phyloP scores from a whole-genome alignment of 2,329 filamentous ascomycete genomes.

The Dactylellina haptotyla region DNA sequence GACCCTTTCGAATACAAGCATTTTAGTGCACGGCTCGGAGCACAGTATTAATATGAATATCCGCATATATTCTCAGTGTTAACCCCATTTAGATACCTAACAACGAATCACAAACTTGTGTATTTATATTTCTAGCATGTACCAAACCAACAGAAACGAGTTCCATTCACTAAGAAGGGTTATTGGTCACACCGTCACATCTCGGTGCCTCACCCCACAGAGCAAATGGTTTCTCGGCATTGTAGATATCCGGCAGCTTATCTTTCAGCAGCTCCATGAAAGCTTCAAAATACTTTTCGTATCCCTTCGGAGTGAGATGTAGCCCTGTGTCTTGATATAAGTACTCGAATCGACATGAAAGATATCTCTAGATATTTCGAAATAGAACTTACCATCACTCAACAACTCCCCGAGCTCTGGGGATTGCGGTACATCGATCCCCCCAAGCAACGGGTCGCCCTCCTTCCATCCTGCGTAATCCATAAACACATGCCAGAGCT shows the following conservation, averaged over 20 bases:
- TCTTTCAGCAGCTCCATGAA: conserved; percentile 66
- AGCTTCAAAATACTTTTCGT: conserved; percentile 68
- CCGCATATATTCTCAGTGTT: no score
- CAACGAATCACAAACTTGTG: background rate
- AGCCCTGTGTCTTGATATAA: conserved; percentile 59
- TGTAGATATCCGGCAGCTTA: conserved; percentile 68
- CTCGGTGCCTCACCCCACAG: conserved; percentile 65
- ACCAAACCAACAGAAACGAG: background rate
- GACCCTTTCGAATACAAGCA: no score
- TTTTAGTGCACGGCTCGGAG: no score
- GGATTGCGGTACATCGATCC: conserved; percentile 69
- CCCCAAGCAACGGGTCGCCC: conserved; percentile 67
- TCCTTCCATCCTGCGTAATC: conserved; percentile 68
- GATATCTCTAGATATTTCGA: background rate
- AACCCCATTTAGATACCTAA: no score
- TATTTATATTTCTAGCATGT: background rate
- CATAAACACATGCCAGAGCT: conserved; percentile 84
- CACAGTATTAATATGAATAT: no score
- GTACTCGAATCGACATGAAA: conserved; percentile 61
- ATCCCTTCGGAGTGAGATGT: conserved; percentile 69
- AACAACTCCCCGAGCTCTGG: conserved; percentile 67
- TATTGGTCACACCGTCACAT: no score
- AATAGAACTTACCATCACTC: conserved; percentile 66
- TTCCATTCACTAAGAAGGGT: background rate
- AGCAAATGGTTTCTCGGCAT: conserved; percentile 67